Percentiles rank a stretch among this genome's conserved stretches.
These are phyloP conservation scores for Daedalea quercina DNA, from an alignment of 768 basidiomycete species.

Conservation along the genomic window DNA sequence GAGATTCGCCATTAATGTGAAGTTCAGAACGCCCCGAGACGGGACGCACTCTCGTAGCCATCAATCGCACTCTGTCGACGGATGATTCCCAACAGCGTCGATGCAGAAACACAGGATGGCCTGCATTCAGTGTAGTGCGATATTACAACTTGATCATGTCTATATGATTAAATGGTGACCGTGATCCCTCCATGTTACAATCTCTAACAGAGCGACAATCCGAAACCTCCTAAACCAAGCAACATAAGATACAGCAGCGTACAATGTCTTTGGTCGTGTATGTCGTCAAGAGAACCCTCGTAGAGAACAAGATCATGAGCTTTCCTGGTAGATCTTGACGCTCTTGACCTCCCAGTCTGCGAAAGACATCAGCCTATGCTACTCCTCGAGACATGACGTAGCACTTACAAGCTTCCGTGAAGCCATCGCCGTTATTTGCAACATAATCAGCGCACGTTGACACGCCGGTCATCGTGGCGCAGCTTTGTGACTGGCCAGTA, in stretches of 20 bases:
- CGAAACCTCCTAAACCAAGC: neutral
- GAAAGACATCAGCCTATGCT: neutral
- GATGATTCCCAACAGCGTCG: too few species aligned
- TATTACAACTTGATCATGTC: neutral
- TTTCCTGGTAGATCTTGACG: conserved; percentile 62
- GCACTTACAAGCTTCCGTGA: conserved; percentile 72
- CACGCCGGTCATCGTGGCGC: conserved; percentile 77
- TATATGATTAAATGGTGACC: neutral
- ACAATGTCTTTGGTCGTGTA: neutral
- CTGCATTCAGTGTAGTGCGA: neutral
- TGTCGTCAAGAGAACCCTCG: neutral
- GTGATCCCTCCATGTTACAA: neutral
- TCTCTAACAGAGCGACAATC: neutral
- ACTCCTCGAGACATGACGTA: conserved; percentile 1
- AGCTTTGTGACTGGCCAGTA: conserved; percentile 82
- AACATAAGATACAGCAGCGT: neutral
- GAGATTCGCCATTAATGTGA: too few species aligned
- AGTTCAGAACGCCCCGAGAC: too few species aligned
- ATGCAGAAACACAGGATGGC: neutral
- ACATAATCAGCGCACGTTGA: conserved; percentile 81
- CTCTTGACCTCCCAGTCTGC: conserved; percentile 79
- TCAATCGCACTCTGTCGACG: too few species aligned
- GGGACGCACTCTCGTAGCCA: too few species aligned
- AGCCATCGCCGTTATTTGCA: conserved; percentile 59
- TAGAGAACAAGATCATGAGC: neutral